Percentiles rank a stretch among this genome's conserved stretches.
phyloP scores from a whole-genome alignment of 306 rosid species.

The Lagenaria siceraria region DNA sequence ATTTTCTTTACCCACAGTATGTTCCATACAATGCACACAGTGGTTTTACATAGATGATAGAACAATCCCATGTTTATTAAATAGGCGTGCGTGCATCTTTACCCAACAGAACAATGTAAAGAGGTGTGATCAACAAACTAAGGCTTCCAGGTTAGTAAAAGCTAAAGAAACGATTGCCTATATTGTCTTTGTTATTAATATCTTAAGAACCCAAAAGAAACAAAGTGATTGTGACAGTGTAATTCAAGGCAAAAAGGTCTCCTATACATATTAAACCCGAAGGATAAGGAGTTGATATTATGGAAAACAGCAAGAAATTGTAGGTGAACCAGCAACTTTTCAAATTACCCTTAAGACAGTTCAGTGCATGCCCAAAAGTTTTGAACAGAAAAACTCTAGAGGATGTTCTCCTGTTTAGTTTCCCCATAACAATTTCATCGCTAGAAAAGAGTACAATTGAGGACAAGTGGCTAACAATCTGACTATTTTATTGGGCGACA shows the following conservation, averaged over 20 bases:
- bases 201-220: neutral
- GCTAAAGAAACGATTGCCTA: neutral
- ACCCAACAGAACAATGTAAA: neutral
- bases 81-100: neutral
- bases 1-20: neutral
- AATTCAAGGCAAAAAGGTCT: neutral
- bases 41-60: neutral
- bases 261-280: neutral
- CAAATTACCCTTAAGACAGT: neutral
- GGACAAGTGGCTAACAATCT: neutral
- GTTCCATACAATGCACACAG: neutral
- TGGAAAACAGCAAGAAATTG: neutral
- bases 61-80: neutral
- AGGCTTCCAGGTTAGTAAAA: neutral
- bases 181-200: neutral
- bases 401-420: neutral
- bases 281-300: neutral
- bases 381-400: neutral
- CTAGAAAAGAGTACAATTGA: neutral
- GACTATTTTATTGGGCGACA: neutral
- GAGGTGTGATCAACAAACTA: neutral
- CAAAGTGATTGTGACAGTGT: neutral
- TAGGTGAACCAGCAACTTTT: neutral
- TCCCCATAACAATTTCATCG: neutral
- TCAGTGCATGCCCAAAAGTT: neutral